Percentiles rank a stretch among this genome's conserved stretches.
phyloP scores from a whole-genome alignment of 2,329 filamentous ascomycete genomes.

The Ceratocystis colombiana region DNA sequence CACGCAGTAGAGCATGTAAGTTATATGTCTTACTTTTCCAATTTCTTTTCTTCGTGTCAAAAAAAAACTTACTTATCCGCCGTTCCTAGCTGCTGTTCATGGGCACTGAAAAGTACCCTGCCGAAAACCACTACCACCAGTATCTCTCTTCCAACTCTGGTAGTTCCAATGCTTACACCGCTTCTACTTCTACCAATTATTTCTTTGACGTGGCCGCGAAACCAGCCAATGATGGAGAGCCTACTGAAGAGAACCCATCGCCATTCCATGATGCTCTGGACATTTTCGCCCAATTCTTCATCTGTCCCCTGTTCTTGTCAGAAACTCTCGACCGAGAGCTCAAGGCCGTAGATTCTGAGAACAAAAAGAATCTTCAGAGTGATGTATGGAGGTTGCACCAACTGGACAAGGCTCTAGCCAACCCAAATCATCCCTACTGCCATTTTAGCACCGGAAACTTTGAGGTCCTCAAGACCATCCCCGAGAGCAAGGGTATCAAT shows the following conservation, averaged over 20 bases:
- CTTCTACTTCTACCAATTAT: constrained; percentile 88
- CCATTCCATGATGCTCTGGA: constrained; percentile 72
- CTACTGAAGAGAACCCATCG: constrained; percentile 47
- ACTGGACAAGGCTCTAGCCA: constrained; percentile 78
- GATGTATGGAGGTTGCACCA: constrained; percentile 83
- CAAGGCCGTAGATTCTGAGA: constrained; percentile 83
- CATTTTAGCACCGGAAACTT: constrained; percentile 88
- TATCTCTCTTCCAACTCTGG: constrained; percentile 86
- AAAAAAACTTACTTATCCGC: background rate
- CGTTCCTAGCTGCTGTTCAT: constrained; percentile 67
- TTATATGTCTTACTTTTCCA: constrained; percentile 1
- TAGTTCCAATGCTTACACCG: constrained; percentile 90
- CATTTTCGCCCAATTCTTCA: constrained; percentile 89
- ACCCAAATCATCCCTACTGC: constrained; percentile 76
- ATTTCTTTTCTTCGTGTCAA: background rate
- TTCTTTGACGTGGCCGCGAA: constrained; percentile 91
- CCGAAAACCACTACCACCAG: constrained; percentile 90
- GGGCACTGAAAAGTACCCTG: constrained; percentile 95
- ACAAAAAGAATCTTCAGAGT: constrained; percentile 93
- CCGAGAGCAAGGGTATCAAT: constrained; percentile 68
- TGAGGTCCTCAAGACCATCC: constrained; percentile 72
- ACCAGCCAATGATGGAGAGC: constrained; percentile 49
- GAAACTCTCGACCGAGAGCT: constrained; percentile 80
- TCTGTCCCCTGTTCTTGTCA: constrained; percentile 73
- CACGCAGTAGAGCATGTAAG: constrained; percentile 85